Percentiles rank a stretch among this genome's conserved stretches.
These are phyloP conservation scores for Fusarium phyllophilum DNA, from an alignment of 2,329 filamentous ascomycete genomes.

Conservation along the genomic window DNA sequence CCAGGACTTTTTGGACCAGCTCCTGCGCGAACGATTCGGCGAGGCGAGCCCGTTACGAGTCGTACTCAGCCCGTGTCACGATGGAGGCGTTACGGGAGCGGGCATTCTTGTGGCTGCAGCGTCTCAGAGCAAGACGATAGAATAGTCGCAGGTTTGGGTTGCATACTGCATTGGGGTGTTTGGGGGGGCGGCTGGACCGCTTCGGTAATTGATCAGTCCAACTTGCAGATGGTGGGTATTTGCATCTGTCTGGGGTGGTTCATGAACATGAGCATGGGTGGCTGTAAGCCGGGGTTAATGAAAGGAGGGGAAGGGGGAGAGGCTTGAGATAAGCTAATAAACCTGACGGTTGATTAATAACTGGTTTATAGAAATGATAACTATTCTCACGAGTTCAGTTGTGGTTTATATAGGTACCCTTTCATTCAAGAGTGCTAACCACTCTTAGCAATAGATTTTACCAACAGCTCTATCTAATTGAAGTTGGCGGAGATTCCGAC, in stretches of 20 bases:
- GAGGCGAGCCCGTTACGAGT: constrained; percentile 54
- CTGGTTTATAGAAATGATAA: constrained; percentile 27
- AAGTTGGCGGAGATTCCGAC: neutral
- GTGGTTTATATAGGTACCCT: neutral
- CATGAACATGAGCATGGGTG: constrained; percentile 10
- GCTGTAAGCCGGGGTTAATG: constrained; percentile 23
- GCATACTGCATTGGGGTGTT: constrained; percentile 21
- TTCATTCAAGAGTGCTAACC: neutral
- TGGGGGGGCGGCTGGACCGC: constrained; percentile 35
- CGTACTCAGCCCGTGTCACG: constrained; percentile 65
- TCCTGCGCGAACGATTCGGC: constrained; percentile 51
- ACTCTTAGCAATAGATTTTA: neutral
- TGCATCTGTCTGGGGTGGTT: constrained; percentile 13
- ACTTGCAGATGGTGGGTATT: constrained; percentile 19
- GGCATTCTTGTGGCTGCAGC: constrained; percentile 66
- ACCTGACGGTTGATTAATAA: constrained; percentile 1
- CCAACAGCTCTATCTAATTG: neutral
- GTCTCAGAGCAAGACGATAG: constrained; percentile 50
- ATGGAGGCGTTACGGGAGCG: constrained; percentile 70
- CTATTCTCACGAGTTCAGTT: constrained; percentile 16
- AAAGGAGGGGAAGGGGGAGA: constrained; percentile 15
- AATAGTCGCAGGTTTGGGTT: constrained; percentile 31
- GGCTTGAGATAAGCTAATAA: constrained; percentile 12
- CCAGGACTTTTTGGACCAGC: constrained; percentile 72
- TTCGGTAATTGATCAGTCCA: constrained; percentile 32